These are phyloP conservation scores for Pseudogymnoascus sp. DNA, from an alignment of 2,329 filamentous ascomycete genomes.

Conservation along the genomic window DNA sequence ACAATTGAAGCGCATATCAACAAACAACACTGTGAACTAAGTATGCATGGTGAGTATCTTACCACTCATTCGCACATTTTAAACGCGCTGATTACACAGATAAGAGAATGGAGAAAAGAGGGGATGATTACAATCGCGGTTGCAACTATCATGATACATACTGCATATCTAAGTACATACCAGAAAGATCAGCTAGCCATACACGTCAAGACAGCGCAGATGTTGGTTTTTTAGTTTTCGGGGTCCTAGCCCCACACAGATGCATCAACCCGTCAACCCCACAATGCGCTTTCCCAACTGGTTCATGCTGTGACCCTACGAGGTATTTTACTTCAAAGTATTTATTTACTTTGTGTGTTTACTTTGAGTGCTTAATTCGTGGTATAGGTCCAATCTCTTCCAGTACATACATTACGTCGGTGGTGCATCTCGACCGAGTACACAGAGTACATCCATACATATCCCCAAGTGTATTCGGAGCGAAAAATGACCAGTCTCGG, in stretches of 20 bases:
- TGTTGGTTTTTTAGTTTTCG: background rate
- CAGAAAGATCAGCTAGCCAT: background rate
- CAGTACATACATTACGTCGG: background rate
- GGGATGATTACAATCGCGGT: background rate
- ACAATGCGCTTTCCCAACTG: conserved; percentile 1
- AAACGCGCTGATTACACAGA: conserved; percentile 8
- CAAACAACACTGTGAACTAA: background rate
- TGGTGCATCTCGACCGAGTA: background rate
- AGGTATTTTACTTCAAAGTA: background rate
- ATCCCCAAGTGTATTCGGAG: background rate
- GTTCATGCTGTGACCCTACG: background rate
- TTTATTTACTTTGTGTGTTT: background rate
- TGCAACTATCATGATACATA: background rate
- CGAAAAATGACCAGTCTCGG: background rate
- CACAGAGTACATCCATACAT: background rate
- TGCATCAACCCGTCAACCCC: conserved; percentile 1
- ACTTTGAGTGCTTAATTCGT: background rate
- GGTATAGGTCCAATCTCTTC: background rate
- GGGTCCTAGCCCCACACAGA: background rate
- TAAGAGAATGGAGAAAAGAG: background rate
- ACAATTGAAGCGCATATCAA: background rate
- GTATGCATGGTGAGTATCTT: background rate
- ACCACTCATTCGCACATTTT: background rate
- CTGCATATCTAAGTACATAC: background rate
- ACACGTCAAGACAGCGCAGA: background rate